Evolutionary conservation across 2,329 filamentous ascomycete species (phyloP), one percentile per base, ranked within the genome.

Genomic region (Tolypocladium inflatum): DNA sequence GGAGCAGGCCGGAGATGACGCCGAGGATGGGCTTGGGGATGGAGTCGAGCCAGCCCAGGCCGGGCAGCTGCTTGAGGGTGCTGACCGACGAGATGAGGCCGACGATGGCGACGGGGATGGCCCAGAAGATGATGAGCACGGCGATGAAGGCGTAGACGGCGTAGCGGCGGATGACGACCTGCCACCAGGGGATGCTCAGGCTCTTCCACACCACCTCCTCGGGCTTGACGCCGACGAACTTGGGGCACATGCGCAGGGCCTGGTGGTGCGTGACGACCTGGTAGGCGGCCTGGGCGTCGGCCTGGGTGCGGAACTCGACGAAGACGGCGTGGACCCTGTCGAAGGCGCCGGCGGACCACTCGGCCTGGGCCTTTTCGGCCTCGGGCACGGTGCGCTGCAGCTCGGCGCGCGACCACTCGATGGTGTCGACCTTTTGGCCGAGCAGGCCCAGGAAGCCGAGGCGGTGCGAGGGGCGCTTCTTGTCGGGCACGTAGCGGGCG

Each of bases 121-220:
- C 85, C 84, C 94, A 99, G 77, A 97, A 97, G 63, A 96, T 77
- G 68, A 97, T 88, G 55, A 90, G 78, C 5, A 81, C 84, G 6
- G 83, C 78, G 53, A 97, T 85, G 58, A 90, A 83, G 23, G 78
- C 82, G 57, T 87, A 79, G 15, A 88, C 81, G 50, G 77, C 73
- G 65, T 86, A 80, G 67, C 85, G 79, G 60, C 89, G 85, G 65
- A 93, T 71, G 63, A 95, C 80, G 56, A 87, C 77, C 72, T 92
- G 85, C 83, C 87, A 88, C 90, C 90, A 90, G 57, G 74, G 72
- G 58, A 81, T 77, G 17, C 74, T 70, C 55, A 97, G 76, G 61
- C 92, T 95, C 54, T 81, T 80, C 94, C 94, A 99, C 63, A 97
- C 85, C 55, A 97, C 78, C 67, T 97, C 92, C 6, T 78, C 77